Base-by-base conservation (phyloP, 176 grass and related monocot species). In the Aegilops sharonensis region DNA sequence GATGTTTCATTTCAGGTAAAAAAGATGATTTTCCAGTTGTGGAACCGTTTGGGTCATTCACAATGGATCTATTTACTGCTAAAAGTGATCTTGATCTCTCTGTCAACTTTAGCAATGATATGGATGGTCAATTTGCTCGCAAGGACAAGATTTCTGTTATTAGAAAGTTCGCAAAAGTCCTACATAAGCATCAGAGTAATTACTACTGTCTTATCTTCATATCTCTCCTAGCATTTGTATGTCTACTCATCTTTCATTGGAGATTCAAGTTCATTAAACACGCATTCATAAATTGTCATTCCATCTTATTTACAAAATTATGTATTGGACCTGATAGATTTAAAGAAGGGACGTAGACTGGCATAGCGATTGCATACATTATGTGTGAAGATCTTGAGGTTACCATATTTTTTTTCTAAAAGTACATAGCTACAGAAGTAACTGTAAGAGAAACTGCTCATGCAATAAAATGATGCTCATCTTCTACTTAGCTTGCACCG, bases 41-140 rank as follows among this genome's bases (percentile, higher is more conserved):
- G 71, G 88, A 94, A 86, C 71, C 92, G 77, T 98, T 98, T 83
- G 96, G 96, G 56, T 98, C 96, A 23, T 98, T 98, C 82, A 94
- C 85, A 37, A 98, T 98, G 96, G 88, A 98, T 72, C 90, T 98
- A 52, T 98, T 98, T 94, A 95, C 91, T 70, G 20, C 93, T 36
- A 64, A 84, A 86, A 98, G 96, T 91, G 96, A 98, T 75, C 89
- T 98, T 80, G 96, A 98, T 79, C 89, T 98, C 23, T 98, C 96
- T 42, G 52, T 98, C 78, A 98, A 98, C 70, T 98, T 98, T 83
- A 91, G 84, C 50, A 67, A 42, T 50, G 72, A 87, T 64, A 75
- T 35, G 50, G 64, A 54, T 5, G 40, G 35, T 86, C 61, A 90
- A 45, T 89, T 91, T 80, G 36, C 88, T 85, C 93, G 93, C 66